Base-by-base conservation (phyloP, 192 early-diverging fungal genomes). In the Coemansia sp. region DNA sequence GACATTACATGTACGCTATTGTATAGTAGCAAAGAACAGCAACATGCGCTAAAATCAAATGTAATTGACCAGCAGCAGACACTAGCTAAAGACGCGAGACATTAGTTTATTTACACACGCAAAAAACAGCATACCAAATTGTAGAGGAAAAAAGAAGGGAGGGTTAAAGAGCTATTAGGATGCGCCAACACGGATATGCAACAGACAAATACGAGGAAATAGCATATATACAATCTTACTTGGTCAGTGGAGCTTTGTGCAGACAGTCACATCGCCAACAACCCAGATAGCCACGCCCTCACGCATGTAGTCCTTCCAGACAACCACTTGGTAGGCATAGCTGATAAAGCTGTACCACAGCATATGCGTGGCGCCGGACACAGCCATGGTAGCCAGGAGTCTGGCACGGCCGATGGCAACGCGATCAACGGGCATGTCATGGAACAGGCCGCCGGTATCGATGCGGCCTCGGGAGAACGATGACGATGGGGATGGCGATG, bases 281-380 rank as follows among this genome's bases (percentile, higher is more conserved):
- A 74, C 63, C 84, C 84, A 85, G 2, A 82, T 71, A 8, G 76
- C 84, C 18, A 82, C 56, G 5, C 84, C 84, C 16, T 82, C 77
- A 2, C 76, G 63, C 59, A 85, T 40, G 52, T 82, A 82, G 22
- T 68, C 64, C 58, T 73, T 79, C 84, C 84, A 85, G 15, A 76
- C 68, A 36, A 85, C 65, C 63, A 76, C 57, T 39, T 78, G 67
- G 75, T 85, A 85, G 2, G 79, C 79, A 49, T 82, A 85, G 66
- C 79, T 82, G 49, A 85, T 76, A 55, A 85, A 85, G 71, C 84
- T 85, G 22, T 81, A 85, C 84, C 84, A 85, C 46, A 71, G 16
- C 10, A 71, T 56, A 41, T 85, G 84, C 0, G 69, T 71, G 22
- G 72, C 72, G 46, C 84, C 84, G 12, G 76, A 73, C 11, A 73